phyloP scores from a whole-genome alignment of 768 basidiomycete genomes.

The Clavulina sp. region DNA sequence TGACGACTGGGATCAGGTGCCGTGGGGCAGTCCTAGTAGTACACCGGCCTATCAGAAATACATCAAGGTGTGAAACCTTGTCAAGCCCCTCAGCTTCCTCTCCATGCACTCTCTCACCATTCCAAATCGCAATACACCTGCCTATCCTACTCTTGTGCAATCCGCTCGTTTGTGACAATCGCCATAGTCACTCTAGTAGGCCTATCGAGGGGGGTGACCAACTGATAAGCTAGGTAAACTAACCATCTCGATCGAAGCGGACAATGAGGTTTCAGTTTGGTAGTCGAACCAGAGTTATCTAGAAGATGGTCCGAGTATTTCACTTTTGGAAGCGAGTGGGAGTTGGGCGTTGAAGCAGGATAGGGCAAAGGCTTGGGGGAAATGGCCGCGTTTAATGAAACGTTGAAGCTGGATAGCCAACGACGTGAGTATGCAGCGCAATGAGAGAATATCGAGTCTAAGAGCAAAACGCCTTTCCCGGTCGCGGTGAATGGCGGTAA shows the following conservation, averaged over 20 bases:
- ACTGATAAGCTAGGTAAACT: constrained; percentile 27
- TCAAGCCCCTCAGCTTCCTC: too few species aligned
- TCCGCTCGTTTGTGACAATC: constrained; percentile 3
- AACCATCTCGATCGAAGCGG: constrained; percentile 21
- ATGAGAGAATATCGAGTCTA: constrained; percentile 1
- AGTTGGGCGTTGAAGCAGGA: constrained; percentile 67
- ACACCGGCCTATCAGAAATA: too few species aligned
- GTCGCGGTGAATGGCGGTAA: constrained; percentile 13
- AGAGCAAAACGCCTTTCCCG: neutral
- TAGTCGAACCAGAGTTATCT: constrained; percentile 68
- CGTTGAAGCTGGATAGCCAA: constrained; percentile 53
- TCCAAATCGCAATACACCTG: neutral
- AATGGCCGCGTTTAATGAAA: constrained; percentile 57
- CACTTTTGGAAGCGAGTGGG: constrained; percentile 59
- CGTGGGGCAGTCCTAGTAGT: too few species aligned
- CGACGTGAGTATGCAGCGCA: neutral
- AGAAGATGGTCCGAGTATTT: constrained; percentile 71
- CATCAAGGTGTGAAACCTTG: too few species aligned
- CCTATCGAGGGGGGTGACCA: constrained; percentile 32
- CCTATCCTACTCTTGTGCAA: neutral
- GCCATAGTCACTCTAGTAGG: constrained; percentile 13
- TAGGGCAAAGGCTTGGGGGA: constrained; percentile 45
- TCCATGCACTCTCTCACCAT: neutral
- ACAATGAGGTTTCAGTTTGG: constrained; percentile 41
- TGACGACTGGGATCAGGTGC: too few species aligned